Base-by-base conservation (phyloP, 2,329 filamentous ascomycete species). In the Chrysosporium queenslandicum region DNA sequence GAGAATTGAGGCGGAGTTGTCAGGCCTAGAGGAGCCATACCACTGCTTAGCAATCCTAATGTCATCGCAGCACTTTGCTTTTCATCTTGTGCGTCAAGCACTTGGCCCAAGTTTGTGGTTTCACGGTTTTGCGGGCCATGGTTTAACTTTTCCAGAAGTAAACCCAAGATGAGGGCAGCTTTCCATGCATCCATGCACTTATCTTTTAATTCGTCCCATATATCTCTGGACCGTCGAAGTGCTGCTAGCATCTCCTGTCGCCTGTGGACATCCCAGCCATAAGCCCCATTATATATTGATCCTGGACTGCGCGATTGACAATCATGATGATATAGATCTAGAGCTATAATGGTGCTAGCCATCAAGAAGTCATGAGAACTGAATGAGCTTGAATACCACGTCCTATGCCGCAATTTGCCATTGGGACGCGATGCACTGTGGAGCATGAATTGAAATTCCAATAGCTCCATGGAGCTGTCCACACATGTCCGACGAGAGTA, bases 101-200 rank as follows among this genome's bases (percentile, higher is more conserved):
- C 54, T 47, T 61, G 37, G 3, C 55, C 58, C 3, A 57, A 25
- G 60, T 64, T 34, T 60, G 64, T 29, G 58, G 61, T 18, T 60
- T 55, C 52, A 63, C n/a, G 59, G 12, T 57, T 52, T 36, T 59
- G 56, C 25, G 58, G 55, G 6, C 58, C 63, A 50, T 61, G 58
- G 50, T 66, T 83, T 50, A 96, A 76, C 66, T 92, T 92, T 29
- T 82, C 77, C 41, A 97, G 71, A 79, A 97, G 89, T 48, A 96
- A 82, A 20, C 82, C 82, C n/a, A 97, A 74, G 21, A 91, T 78
- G 39, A 81, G 81, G 37, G 81, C 81, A 1, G 88, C 91, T 70
- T 97, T 97, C 71, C 83, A 90, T 0, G 90, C 88, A 59, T 97
- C 91, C 71, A 96, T 85, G 0, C 86, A 92, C 21, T 82, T 76